A percentile compares a stretch with the other conserved stretches of the same genome.
These are phyloP conservation scores for Monosiga brevicollis DNA, from an alignment of 78 protist species.

Conservation along the genomic window DNA sequence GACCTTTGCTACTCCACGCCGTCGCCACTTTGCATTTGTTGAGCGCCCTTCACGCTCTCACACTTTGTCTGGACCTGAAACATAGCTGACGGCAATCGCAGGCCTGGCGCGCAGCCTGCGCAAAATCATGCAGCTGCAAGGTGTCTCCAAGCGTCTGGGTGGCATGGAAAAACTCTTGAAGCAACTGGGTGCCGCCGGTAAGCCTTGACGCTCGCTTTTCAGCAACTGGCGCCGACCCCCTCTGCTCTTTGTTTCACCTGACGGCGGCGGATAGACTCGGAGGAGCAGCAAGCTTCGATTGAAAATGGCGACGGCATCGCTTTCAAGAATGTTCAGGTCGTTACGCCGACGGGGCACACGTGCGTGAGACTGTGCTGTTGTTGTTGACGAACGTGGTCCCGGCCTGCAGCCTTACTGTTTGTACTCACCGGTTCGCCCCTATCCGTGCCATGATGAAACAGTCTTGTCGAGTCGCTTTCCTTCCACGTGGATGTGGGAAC, in stretches of 20 bases:
- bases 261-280: too few species aligned
- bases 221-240: too few species aligned
- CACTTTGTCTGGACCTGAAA: too few species aligned
- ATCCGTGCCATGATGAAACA: too few species aligned
- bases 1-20: too few species aligned
- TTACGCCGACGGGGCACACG: slow-evolving; percentile 17
- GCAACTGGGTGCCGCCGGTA: not conserved
- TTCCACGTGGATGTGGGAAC: not conserved
- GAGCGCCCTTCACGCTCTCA: too few species aligned
- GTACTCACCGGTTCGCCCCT: not conserved
- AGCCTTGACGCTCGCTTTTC: too few species aligned
- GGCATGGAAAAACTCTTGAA: not conserved
- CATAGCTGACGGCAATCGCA: not conserved
- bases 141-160: not conserved
- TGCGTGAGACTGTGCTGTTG: not conserved
- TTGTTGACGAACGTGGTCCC: not conserved
- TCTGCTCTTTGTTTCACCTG: too few species aligned
- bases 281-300: not conserved
- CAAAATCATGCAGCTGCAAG: not conserved
- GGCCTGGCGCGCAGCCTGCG: not conserved
- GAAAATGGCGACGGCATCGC: not conserved
- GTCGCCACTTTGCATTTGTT: too few species aligned
- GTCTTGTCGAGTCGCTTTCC: not conserved
- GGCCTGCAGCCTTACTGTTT: not conserved
- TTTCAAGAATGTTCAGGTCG: slow-evolving; percentile 5